Percentiles rank a stretch among this genome's conserved stretches.
Conservation (phyloP, 768 basidiomycete species). For the Naganishia friedmannii region DNA sequence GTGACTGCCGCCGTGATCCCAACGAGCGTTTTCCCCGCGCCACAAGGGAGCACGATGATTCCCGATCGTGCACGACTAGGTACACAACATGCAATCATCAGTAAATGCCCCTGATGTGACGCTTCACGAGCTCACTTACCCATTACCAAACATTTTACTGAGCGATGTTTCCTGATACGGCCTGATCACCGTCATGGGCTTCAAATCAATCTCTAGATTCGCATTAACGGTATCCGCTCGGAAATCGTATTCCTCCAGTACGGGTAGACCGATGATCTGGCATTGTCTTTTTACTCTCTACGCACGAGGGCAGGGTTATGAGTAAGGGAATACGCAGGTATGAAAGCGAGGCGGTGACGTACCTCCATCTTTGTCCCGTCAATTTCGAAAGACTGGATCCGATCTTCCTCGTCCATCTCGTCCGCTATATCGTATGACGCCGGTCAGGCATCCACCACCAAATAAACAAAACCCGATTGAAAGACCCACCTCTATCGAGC, state of each 20-base stretch:
- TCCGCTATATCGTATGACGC: slow-evolving; percentile 58
- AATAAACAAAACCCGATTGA: background rate
- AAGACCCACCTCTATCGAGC: slow-evolving; percentile 71
- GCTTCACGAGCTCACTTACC: slow-evolving; percentile 57
- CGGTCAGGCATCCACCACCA: background rate
- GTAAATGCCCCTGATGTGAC: no score
- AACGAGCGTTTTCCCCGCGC: slow-evolving; percentile 96
- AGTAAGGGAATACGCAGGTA: background rate
- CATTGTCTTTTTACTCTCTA: slow-evolving; percentile 95
- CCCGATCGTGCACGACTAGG: slow-evolving; percentile 89
- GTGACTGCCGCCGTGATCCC: slow-evolving; percentile 99
- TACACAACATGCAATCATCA: no score
- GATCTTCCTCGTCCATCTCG: slow-evolving; percentile 94
- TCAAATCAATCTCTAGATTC: slow-evolving; percentile 96
- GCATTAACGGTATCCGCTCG: slow-evolving; percentile 93
- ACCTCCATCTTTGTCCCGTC: slow-evolving; percentile 91
- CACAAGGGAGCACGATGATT: slow-evolving; percentile 96
- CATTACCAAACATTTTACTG: slow-evolving; percentile 99
- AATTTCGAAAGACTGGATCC: slow-evolving; percentile 95
- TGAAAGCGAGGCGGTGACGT: slow-evolving; percentile 36
- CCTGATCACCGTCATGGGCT: slow-evolving; percentile 93
- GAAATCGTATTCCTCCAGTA: slow-evolving; percentile 99
- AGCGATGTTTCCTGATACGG: slow-evolving; percentile 98
- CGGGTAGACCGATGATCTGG: slow-evolving; percentile 93
- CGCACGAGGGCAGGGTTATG: background rate